Conservation (phyloP, 805 yeast species). For the Candida peoriensis region DNA sequence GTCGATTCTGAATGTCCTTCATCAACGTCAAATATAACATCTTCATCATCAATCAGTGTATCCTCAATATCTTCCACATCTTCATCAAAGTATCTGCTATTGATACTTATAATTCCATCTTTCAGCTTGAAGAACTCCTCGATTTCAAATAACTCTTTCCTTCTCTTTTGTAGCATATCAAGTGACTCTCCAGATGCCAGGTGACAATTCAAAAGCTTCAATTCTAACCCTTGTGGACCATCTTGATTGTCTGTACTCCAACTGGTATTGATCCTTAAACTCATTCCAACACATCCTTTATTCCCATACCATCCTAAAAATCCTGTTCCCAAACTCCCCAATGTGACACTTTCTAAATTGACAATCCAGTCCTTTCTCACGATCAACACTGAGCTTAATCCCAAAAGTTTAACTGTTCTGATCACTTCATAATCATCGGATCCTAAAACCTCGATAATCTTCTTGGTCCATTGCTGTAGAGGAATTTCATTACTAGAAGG, state of each 20-base stretch:
- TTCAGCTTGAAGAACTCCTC: constrained; percentile 23
- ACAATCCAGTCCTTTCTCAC: constrained; percentile 26
- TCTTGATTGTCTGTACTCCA: background rate
- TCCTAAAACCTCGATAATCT: constrained; percentile 18
- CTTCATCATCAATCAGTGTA: constrained; percentile 16
- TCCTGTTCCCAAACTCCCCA: constrained; percentile 50
- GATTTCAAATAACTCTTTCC: constrained; percentile 41
- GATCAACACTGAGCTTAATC: constrained; percentile 44
- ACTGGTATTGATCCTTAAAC: constrained; percentile 28
- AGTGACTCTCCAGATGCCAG: constrained; percentile 45
- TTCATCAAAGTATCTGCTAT: too few species aligned
- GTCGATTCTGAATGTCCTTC: constrained; percentile 4
- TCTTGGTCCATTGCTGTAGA: constrained; percentile 30
- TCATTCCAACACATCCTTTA: constrained; percentile 51
- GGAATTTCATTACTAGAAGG: constrained; percentile 31
- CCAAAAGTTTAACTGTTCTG: constrained; percentile 45
- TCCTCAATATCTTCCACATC: constrained; percentile 9
- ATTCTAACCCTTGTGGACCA: constrained; percentile 22
- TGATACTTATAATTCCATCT: constrained; percentile 21
- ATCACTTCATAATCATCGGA: constrained; percentile 30
- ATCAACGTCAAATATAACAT: constrained; percentile 24
- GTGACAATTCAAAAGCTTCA: constrained; percentile 46
- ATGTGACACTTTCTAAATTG: constrained; percentile 36
- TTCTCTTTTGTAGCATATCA: constrained; percentile 32
- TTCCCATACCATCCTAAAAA: constrained; percentile 54